phyloP scores from a whole-genome alignment of 176 grass and related monocot species.

The Rhipidocladum racemiflorum region DNA sequence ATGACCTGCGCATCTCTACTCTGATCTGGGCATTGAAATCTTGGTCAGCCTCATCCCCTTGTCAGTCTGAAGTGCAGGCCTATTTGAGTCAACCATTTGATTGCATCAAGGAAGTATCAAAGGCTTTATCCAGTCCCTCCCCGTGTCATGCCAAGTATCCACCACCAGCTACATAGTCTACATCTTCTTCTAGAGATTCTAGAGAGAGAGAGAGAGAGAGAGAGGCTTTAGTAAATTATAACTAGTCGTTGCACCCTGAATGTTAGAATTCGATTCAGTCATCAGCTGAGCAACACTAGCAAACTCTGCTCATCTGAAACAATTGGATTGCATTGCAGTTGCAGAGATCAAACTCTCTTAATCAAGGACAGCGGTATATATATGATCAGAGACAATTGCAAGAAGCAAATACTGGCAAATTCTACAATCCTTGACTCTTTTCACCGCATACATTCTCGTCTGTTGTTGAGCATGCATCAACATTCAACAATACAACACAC shows the following conservation, averaged over 20 bases:
- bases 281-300: not conserved
- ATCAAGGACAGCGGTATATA: not conserved
- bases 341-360: not conserved
- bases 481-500: not conserved
- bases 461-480: constrained; percentile 28
- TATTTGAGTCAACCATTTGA: constrained; percentile 33
- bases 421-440: not conserved
- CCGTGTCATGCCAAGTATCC: not conserved
- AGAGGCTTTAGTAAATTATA: not conserved
- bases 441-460: not conserved
- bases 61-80: constrained; percentile 11
- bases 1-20: constrained; percentile 40
- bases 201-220: not conserved
- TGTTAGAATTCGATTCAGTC: not conserved
- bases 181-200: too few species aligned
- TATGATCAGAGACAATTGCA: not conserved
- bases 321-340: not conserved
- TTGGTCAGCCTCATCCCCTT: constrained; percentile 15
- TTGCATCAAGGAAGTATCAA: constrained; percentile 8
- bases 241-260: too few species aligned
- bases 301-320: not conserved
- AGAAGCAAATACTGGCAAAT: not conserved
- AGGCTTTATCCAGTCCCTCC: not conserved
- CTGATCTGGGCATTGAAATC: constrained; percentile 34
- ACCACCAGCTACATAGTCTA: too few species aligned